These are phyloP conservation scores for Speleostelium caveatum DNA, from an alignment of 78 protist genomes.

Conservation along the genomic window DNA sequence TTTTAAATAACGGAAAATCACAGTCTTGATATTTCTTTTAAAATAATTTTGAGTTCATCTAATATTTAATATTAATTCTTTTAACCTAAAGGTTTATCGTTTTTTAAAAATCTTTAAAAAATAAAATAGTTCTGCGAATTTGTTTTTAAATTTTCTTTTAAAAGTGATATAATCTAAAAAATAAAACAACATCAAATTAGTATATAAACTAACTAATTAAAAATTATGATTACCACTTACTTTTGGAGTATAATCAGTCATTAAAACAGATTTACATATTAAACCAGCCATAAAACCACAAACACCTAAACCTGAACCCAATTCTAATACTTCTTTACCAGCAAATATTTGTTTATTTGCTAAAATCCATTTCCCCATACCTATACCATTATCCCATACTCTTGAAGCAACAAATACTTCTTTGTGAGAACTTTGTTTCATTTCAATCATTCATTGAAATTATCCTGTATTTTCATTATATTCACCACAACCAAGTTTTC, in stretches of 20 bases:
- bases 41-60: too few relatives aligned
- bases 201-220: too few relatives aligned
- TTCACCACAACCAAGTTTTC: conserved; percentile 41
- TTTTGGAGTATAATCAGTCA: conserved; percentile 66
- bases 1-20: too few relatives aligned
- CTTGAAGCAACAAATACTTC: conserved; percentile 58
- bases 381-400: conserved; percentile 72
- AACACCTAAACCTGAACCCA: conserved; percentile 53
- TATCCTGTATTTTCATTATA: conserved; percentile 27
- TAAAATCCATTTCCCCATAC: conserved; percentile 38
- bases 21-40: too few relatives aligned
- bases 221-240: too few relatives aligned
- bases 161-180: too few relatives aligned
- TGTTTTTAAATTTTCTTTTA: too few relatives aligned
- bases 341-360: conserved; percentile 29
- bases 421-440: conserved; percentile 16
- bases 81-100: too few relatives aligned
- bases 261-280: conserved; percentile 36
- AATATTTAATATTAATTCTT: too few relatives aligned
- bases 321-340: conserved; percentile 44
- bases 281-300: conserved; percentile 47
- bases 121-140: too few relatives aligned
- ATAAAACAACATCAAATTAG: too few relatives aligned
- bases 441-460: conserved; percentile 33
- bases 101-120: too few relatives aligned